These are phyloP conservation scores for Lentinula guzmanii DNA, from an alignment of 768 basidiomycete genomes.

Conservation along the genomic window DNA sequence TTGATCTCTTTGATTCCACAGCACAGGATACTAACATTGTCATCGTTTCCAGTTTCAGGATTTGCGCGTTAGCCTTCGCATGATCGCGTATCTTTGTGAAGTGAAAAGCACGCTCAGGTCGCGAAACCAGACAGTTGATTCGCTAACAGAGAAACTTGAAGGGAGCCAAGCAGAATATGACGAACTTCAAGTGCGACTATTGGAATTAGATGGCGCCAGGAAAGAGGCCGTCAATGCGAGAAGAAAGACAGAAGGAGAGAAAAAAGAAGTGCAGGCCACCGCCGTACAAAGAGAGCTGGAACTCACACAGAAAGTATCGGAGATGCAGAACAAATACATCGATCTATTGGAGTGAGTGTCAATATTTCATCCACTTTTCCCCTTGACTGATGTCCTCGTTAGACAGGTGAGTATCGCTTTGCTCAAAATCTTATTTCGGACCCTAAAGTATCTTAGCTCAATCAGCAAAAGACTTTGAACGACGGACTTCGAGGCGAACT, in stretches of 20 bases:
- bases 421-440: background rate
- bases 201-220: constrained; percentile 37
- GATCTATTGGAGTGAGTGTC: constrained; percentile 4
- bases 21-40: constrained; percentile 7
- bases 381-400: background rate
- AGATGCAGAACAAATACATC: constrained; percentile 5
- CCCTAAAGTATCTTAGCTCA: background rate
- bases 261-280: background rate
- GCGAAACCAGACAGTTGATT: constrained; percentile 25
- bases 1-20: background rate
- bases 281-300: constrained; percentile 4
- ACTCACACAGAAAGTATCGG: constrained; percentile 3
- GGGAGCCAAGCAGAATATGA: constrained; percentile 12
- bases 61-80: constrained; percentile 39
- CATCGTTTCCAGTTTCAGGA: constrained; percentile 36
- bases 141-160: constrained; percentile 17
- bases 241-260: constrained; percentile 5
- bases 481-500: constrained; percentile 2
- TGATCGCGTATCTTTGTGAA: constrained; percentile 47
- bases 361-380: background rate
- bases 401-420: constrained; percentile 1
- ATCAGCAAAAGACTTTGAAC: constrained; percentile 2
- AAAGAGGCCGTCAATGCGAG: constrained; percentile 47
- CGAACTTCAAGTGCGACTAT: constrained; percentile 22
- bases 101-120: constrained; percentile 33